Conservation (phyloP, 352 stramenopile genomes). For the Phytophthora fragariae region DNA sequence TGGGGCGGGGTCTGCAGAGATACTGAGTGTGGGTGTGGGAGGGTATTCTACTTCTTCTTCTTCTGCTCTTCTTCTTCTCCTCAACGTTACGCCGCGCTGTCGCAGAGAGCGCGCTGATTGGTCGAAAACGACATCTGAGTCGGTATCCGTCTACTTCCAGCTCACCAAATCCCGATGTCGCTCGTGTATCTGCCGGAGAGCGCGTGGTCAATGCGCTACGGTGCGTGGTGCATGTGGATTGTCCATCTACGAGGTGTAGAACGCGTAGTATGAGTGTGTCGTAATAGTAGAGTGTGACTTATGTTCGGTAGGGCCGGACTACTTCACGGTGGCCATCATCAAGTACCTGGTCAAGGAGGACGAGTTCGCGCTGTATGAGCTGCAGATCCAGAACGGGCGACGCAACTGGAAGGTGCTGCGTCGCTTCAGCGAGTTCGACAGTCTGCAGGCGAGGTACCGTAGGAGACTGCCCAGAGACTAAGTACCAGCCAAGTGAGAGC, state of each 20-base stretch:
- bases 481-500: background rate
- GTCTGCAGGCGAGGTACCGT: slow-evolving; percentile 52
- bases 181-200: slow-evolving; percentile 79
- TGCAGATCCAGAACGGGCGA: slow-evolving; percentile 75
- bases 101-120: slow-evolving; percentile 19
- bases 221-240: slow-evolving; percentile 35
- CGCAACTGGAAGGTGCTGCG: slow-evolving; percentile 72
- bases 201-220: slow-evolving; percentile 76
- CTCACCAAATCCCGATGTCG: slow-evolving; percentile 47
- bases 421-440: slow-evolving; percentile 81
- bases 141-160: background rate
- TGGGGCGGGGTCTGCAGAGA: slow-evolving; percentile 8
- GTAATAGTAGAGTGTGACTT: no score
- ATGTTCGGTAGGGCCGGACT: slow-evolving; percentile 56
- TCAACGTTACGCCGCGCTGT: slow-evolving; percentile 30
- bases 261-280: background rate
- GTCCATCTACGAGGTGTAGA: background rate
- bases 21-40: no score
- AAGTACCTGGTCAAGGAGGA: slow-evolving; percentile 55
- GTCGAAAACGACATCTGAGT: background rate
- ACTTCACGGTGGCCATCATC: slow-evolving; percentile 77
- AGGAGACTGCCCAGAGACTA: background rate
- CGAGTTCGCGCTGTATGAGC: slow-evolving; percentile 68
- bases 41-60: background rate
- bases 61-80: slow-evolving; percentile 29